Evolutionary conservation across 306 rosid species (phyloP).

Genomic region (Casuarina glauca): DNA sequence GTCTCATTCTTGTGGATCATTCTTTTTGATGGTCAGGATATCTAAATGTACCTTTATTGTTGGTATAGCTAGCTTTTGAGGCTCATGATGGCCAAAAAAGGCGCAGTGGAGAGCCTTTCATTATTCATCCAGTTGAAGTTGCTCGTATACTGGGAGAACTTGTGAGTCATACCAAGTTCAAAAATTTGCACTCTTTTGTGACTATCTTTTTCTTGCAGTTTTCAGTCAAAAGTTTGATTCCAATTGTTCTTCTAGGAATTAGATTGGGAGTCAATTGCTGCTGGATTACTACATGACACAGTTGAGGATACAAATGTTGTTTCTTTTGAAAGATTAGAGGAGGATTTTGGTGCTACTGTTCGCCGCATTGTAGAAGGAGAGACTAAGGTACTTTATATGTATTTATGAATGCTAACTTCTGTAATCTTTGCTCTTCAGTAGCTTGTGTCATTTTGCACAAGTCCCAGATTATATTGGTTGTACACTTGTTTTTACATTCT

Average conservation of each 20-base stretch:
- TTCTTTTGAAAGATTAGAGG: constrained; percentile 87
- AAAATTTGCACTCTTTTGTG: constrained; percentile 14
- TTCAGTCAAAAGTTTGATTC: constrained; percentile 20
- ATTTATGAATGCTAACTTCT: constrained; percentile 16
- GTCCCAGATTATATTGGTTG: constrained; percentile 30
- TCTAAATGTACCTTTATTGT: constrained; percentile 20
- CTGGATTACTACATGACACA: constrained; percentile 96
- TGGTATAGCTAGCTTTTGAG: constrained; percentile 82
- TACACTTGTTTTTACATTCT: constrained; percentile 16
- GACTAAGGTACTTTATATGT: constrained; percentile 66
- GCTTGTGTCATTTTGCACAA: constrained; percentile 16
- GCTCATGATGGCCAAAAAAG: constrained; percentile 99
- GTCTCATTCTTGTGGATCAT: constrained; percentile 25
- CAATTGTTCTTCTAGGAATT: constrained; percentile 61
- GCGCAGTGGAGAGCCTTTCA: constrained; percentile 99
- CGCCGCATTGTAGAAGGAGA: constrained; percentile 99
- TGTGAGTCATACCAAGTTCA: constrained; percentile 52
- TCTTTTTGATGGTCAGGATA: constrained; percentile 21
- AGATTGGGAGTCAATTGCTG: constrained; percentile 98
- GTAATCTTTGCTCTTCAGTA: not conserved
- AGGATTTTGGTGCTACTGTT: constrained; percentile 87
- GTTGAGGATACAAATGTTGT: constrained; percentile 94
- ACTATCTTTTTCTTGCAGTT: constrained; percentile 24
- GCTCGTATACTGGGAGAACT: constrained; percentile 96
- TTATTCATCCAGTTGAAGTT: constrained; percentile 99